Evolutionary conservation across 83 land plant genomes (phyloP), one percentile per base, ranked within the genome.

Genomic region (Diphasiastrum complanatum): DNA sequence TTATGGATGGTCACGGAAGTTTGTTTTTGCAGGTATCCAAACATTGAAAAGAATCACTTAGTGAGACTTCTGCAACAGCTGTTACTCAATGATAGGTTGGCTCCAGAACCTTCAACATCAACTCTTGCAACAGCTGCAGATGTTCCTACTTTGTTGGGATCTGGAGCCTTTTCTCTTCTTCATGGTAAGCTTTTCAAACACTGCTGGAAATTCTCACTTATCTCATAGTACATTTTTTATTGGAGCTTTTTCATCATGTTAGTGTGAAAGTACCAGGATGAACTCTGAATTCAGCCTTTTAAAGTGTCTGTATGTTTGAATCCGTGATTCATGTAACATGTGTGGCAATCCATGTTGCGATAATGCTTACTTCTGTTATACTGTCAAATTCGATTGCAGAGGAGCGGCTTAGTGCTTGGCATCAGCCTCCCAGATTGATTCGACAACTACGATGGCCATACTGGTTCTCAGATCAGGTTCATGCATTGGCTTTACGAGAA

Each of bases 381-480:
- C n/a, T n/a, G n/a, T n/a, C n/a, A n/a, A n/a, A 35, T 19, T 35
- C 51, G 14, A 23, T 52, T 62, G 38, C 81, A 89, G 96, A 77
- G 72, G 82, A 81, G 45, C 66, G 65, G 51, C 60, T 31, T 34
- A 76, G 51, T 51, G 68, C 63, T 41, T 46, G 51, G 19, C 68
- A 48, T 55, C 61, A 63, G 63, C 69, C 40, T 11, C 75, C 37
- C 1, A 47, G 24, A 38, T 53, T 66, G 28, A 81, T 76, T 37
- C 47, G 60, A 33, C 78, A 75, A 65, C 73, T 81, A 28, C 89
- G 89, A 37, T 91, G 97, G 97, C 97, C 97, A 5, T 89, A 91
- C 52, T 81, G 90, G 84, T 80, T 74, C 33, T 85, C 86, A 47
- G 77, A 78, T 77, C 97, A 91, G 65, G 89, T 91, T 28, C 93